A percentile compares a stretch with the other conserved stretches of the same genome.
phyloP scores from a whole-genome alignment of 2,329 filamentous ascomycete genomes.

The Fusarium floridanum region DNA sequence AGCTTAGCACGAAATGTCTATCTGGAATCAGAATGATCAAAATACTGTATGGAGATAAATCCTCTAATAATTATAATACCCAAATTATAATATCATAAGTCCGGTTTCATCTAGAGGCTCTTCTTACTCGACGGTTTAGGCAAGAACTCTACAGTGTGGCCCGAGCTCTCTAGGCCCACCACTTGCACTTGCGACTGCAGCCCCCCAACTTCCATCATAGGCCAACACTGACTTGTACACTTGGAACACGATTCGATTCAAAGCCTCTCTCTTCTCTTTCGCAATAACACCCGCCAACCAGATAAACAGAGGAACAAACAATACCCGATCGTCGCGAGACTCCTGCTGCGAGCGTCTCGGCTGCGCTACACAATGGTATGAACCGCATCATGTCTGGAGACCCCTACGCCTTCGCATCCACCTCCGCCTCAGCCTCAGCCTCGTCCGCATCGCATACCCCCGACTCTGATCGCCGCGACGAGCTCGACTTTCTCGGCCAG shows the following conservation, averaged over 20 bases:
- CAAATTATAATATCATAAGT: not conserved
- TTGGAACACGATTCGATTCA: not conserved
- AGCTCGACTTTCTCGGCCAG: slow-evolving; percentile 59
- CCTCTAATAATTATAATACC: not conserved
- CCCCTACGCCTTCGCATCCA: slow-evolving; percentile 53
- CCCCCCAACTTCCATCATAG: not conserved
- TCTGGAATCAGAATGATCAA: not conserved
- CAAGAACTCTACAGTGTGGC: slow-evolving; percentile 7
- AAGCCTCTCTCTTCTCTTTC: slow-evolving; percentile 3
- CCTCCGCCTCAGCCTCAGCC: slow-evolving; percentile 35
- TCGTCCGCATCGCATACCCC: slow-evolving; percentile 49
- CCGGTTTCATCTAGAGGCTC: not conserved
- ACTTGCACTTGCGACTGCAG: not conserved
- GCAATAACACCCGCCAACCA: not conserved
- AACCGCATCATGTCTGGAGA: slow-evolving; percentile 58
- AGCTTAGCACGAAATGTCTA: not conserved
- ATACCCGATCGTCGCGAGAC: slow-evolving; percentile 8
- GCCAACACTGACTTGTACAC: not conserved
- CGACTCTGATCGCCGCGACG: slow-evolving; percentile 58
- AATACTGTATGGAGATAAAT: not conserved
- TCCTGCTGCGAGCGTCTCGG: slow-evolving; percentile 34
- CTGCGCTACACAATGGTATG: slow-evolving; percentile 52
- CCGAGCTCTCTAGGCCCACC: not conserved
- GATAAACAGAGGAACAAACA: not conserved
- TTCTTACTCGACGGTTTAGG: slow-evolving; percentile 28